Evolutionary conservation across 139 green algal genomes (phyloP), one percentile per base, ranked within the genome.

Genomic region (Yamagishiella unicocca): DNA sequence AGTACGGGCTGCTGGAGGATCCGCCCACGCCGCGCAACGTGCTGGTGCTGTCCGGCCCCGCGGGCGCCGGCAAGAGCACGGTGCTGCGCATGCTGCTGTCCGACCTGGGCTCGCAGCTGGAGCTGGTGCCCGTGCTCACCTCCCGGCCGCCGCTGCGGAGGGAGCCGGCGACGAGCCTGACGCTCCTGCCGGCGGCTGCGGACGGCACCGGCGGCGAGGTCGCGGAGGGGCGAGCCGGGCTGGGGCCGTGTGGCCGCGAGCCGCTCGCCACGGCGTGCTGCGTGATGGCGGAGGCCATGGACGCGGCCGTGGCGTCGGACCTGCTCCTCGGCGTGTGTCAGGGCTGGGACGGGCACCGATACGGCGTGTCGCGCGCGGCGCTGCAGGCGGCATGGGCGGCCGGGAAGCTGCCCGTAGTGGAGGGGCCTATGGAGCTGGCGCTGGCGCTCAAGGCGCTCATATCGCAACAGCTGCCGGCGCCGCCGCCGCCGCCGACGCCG

Each of bases 41-140:
- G 45, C 85, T 95, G 85, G 75, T 91, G 31, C 50, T 95, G 37
- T 84, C 75, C 17, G 93, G 93, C 4, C 90, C 92, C 2, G 42
- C 42, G 1, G 91, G 85, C 19, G 78, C 70, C 2, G 93, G 93
- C 83, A 93, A 94, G 78, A 80, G 9, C 46, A 90, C 73, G 0
- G 68, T 94, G n/a, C 72, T 93, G 7, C 7, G n/a, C 27, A 74
- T 85, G 85, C 82, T 95, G 70, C 66, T 95, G 46, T 10, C 46
- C 2, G 90, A 53, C 7, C 81, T 42, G 54, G 21, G 1, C 9
- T 27, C 27, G 55, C 78, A 84, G 84, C 70, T 94, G 24, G 85
- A 74, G 61, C 55, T 75, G n/a, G 85, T 90, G 46, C 58, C 78
- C 4, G 50, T 88, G 22, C 43, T 90, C 1, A 92, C 92, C 22